Evolutionary conservation across 2,329 filamentous ascomycete species (phyloP), one percentile per base, ranked within the genome.

Genomic region (Cladosporium sp.): DNA sequence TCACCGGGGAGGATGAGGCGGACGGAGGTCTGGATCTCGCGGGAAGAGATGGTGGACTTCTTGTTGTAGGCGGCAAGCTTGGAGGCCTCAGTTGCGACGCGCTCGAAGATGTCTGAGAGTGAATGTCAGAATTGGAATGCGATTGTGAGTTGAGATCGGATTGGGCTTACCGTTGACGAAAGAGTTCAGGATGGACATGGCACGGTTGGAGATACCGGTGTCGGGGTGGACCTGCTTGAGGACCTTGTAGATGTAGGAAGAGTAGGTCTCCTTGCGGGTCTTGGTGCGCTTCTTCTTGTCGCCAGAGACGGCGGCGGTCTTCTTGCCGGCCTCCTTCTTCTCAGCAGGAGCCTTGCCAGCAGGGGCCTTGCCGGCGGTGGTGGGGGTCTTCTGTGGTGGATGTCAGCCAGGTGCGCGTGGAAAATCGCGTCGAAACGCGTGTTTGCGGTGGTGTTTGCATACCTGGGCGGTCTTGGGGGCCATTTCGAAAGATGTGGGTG

Each of bases 241-340:
- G 73, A 99, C 94, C 85, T 97, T 99, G 90, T 97, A 99, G 81
- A 99, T 99, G 86, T 99, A 99, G 57, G 91, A 95, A 69, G 90
- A 95, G 84, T 99, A 99, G n/a, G 94, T 99, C 85, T 99, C 94
- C 89, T 97, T 97, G 81, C 94, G 88, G 68, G 92, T 90, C 92
- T 99, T 99, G 83, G 91, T 96, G 75, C 94, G 91, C 92, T 97
- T 99, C 90, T 99, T 99, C 91, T 97, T 97, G 71, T 97, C 94
- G 65, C 94, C 94, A 58, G 90, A 86, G 62, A 92, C 86, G 61
- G 93, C 91, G 68, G 84, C 80, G 50, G 94, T 97, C 89, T 97
- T 99, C 90, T 99, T 99, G 83, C 93, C 94, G 66, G 93, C 94
- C 81, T 97, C 93, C 88, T 97, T 97, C 89, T 97, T 97, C 87